Base-by-base conservation (phyloP, 2,329 filamentous ascomycete species). In the Pseudogymnoascus sp. region DNA sequence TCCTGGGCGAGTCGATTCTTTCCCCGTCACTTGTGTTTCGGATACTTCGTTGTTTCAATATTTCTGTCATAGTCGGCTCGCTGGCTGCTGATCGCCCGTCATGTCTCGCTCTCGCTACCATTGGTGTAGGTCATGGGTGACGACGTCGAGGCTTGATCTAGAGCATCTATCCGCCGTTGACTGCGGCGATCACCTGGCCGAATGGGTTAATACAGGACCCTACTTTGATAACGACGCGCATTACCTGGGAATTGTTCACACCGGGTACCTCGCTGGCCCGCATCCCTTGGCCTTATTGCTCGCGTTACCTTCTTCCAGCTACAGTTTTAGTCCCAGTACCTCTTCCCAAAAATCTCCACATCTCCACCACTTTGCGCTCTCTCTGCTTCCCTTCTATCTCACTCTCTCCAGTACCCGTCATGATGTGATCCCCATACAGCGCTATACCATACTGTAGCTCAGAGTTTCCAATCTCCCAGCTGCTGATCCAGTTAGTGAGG, bases 191-290 rank as follows among this genome's bases (percentile, higher is more conserved):
- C 39, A 26, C 21, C 21, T 45, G 21, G 39, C 39, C 26, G 39
- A 45, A 45, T 15, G 7, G 39, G 39, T 45, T 45, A 45, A 45
- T 26, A 45, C 18, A 13, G 39, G 21, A 45, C 39, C 39, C 21
- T 45, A 45, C 21, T 45, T 45, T 45, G 39, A 45, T 8, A 26
- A 15, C 39, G 39, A 45, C 6, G 21, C 21, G 21, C 39, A 45
- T 45, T 45, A 45, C 21, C 39, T 45, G 39, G 21, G 12, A 15
- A 23, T 15, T n/a, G 13, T 45, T 45, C 39, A 13, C 39, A 26
- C 39, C 39, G 39, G 39, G 39, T 45, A 45, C 39, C 39, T 45
- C 39, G 39, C 39, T 45, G 39, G 39, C 21, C 39, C 39, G 39
- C 12, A n/a, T 15, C 21, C 3, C 21, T 45, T 45, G 39, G 6